Evolutionary conservation across 2,329 filamentous ascomycete species (phyloP), one percentile per base, ranked within the genome.

Genomic region (Didymella arachidicola): DNA sequence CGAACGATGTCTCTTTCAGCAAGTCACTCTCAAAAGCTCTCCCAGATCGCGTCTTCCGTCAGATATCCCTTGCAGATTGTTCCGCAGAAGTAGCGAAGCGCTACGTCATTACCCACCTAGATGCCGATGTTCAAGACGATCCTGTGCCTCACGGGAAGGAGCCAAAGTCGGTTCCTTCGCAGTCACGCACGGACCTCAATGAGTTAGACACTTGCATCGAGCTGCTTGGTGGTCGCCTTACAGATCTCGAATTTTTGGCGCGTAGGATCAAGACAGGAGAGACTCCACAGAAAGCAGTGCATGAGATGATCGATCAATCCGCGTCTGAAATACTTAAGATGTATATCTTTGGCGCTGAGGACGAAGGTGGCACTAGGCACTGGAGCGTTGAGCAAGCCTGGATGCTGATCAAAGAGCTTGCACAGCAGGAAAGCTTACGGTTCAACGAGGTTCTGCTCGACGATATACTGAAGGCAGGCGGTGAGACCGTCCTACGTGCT

Each of bases 241-340:
- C 93, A 0, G 95, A 99, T 72, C 87, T 99, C 19, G 94, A 98
- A 73, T 96, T 95, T 72, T 86, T 99, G 42, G 90, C 93, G n/a
- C 87, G 94, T 34, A 86, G 95, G 18, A 90, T 99, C 68, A 92
- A 92, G 78, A 87, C 90, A 0, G 94, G 95, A 16, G 93, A 97
- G 75, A 89, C 85, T 2, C 95, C 95, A 0, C 85, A 84, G 63
- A 84, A 89, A 66, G 95, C 95, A 2, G 89, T 97, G 2, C 82
- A 87, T 22, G 93, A 97, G 64, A 98, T 99, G 62, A 90, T 97
- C 53, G 88, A 92, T 53, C 92, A 97, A 72, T 90, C 90, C 18
- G 91, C 93, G 0, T 91, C 91, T 0, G 95, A 98, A 72, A 93
- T 98, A 46, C 80, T 97, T 61, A 96, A 97, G 72, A 93, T 97